Percentiles rank a stretch among this genome's conserved stretches.
These are phyloP conservation scores for Carallia pectinifolia DNA, from an alignment of 345 rosid species.

Conservation along the genomic window DNA sequence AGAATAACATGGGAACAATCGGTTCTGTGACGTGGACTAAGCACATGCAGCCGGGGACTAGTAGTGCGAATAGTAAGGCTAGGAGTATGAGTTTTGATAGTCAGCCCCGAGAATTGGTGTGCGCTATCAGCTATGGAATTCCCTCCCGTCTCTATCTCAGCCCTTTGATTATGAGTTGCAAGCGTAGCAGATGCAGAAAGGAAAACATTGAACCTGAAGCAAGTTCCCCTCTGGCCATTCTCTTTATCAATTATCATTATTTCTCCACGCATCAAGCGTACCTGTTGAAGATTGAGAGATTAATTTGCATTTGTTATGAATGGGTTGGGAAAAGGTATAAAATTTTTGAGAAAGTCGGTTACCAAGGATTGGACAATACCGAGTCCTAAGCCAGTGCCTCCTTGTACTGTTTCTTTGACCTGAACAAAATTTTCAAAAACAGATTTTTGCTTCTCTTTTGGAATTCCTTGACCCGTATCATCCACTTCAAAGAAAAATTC, in stretches of 20 bases:
- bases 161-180: conserved; percentile 9
- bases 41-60: conserved; percentile 42
- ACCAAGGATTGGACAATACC: conserved; percentile 92
- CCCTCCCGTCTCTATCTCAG: conserved; percentile 28
- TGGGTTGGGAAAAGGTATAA: neutral
- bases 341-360: conserved; percentile 7
- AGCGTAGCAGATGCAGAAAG: conserved; percentile 26
- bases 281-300: conserved; percentile 35
- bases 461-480: conserved; percentile 86
- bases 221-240: conserved; percentile 58
- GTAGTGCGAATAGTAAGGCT: conserved; percentile 23
- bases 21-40: conserved; percentile 38
- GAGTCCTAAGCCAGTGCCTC: conserved; percentile 85
- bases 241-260: conserved; percentile 59
- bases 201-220: conserved; percentile 70
- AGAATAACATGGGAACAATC: conserved; percentile 76
- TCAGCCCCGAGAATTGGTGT: conserved; percentile 25
- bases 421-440: conserved; percentile 84
- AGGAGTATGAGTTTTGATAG: conserved; percentile 30
- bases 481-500: conserved; percentile 72
- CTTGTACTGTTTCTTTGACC: conserved; percentile 64
- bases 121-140: conserved; percentile 8
- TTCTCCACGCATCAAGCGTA: conserved; percentile 77
- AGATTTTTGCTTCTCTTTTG: conserved; percentile 51
- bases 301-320: neutral